Evolutionary conservation across 2,329 filamentous ascomycete genomes (phyloP).

Genomic region (Leptosphaerulina australis): DNA sequence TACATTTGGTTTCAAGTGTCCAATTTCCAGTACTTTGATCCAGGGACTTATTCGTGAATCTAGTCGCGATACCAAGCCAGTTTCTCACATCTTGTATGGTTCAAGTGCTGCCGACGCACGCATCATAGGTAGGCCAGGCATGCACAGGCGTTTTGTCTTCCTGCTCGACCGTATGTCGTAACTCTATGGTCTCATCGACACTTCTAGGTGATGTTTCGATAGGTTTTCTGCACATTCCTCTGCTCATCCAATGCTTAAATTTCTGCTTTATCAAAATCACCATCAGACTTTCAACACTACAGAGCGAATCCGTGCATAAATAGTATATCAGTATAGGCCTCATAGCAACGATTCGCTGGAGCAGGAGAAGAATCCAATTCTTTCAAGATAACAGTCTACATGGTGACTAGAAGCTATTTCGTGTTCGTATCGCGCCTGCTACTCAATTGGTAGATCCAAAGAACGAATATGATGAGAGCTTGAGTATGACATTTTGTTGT

Average conservation of each 20-base stretch:
- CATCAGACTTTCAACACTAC: constrained; percentile 76
- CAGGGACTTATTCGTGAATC: constrained; percentile 87
- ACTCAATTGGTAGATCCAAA: constrained; percentile 3
- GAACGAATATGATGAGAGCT: constrained; percentile 15
- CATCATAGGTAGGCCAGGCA: constrained; percentile 96
- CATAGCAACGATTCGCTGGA: constrained; percentile 80
- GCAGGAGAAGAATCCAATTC: constrained; percentile 17
- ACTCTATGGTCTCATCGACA: constrained; percentile 49
- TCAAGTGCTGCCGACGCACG: constrained; percentile 81
- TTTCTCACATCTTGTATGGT: constrained; percentile 87
- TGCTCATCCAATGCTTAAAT: constrained; percentile 84
- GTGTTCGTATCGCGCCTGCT: constrained; percentile 15
- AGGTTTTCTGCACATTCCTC: background rate
- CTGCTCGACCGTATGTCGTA: constrained; percentile 93
- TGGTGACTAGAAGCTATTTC: constrained; percentile 17
- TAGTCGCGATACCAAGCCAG: constrained; percentile 83
- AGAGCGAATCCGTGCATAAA: constrained; percentile 89
- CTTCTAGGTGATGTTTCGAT: background rate
- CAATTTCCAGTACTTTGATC: constrained; percentile 87
- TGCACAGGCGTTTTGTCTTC: constrained; percentile 91
- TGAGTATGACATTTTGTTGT: constrained; percentile 5
- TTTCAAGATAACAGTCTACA: constrained; percentile 21
- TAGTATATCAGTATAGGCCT: constrained; percentile 91
- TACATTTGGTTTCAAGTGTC: constrained; percentile 83
- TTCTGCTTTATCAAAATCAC: constrained; percentile 80